A percentile compares a stretch with the other conserved stretches of the same genome.
phyloP scores from a whole-genome alignment of 2,329 filamentous ascomycete species.

The Dactylonectria macrodidyma region DNA sequence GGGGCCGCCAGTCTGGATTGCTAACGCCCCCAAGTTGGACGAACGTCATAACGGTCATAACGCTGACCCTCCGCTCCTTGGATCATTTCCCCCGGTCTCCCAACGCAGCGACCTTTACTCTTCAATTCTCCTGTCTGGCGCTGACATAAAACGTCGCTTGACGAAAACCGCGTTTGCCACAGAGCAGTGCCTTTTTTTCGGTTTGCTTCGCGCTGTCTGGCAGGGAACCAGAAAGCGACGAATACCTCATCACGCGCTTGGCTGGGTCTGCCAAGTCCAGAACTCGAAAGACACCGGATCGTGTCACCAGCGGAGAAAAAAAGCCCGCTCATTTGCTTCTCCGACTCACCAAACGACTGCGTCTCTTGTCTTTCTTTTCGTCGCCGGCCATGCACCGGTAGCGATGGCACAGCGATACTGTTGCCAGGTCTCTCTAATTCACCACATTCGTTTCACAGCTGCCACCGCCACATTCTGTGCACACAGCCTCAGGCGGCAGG shows the following conservation, averaged over 20 bases:
- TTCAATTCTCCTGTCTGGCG: slow-evolving; percentile 13
- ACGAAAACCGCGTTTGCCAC: slow-evolving; percentile 19
- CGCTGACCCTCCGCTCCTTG: slow-evolving; percentile 19
- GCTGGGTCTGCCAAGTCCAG: slow-evolving; percentile 21
- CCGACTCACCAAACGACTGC: slow-evolving; percentile 14
- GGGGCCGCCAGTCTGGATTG: slow-evolving; percentile 21
- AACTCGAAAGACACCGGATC: slow-evolving; percentile 20
- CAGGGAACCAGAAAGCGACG: slow-evolving; percentile 18
- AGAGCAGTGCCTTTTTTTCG: slow-evolving; percentile 16
- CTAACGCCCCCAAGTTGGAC: slow-evolving; percentile 21
- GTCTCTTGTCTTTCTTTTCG: slow-evolving; percentile 32
- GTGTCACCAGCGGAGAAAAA: slow-evolving; percentile 22
- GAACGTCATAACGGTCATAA: slow-evolving; percentile 33
- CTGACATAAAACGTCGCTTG: slow-evolving; percentile 10
- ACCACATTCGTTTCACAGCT: slow-evolving; percentile 21
- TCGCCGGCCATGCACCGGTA: slow-evolving; percentile 40
- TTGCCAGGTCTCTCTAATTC: slow-evolving; percentile 30
- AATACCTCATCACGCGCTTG: slow-evolving; percentile 17
- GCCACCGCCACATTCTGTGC: slow-evolving; percentile 39
- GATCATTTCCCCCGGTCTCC: slow-evolving; percentile 24
- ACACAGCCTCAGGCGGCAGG: slow-evolving; percentile 37
- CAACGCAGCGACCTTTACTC: slow-evolving; percentile 16
- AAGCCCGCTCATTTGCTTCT: slow-evolving; percentile 18
- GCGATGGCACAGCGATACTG: slow-evolving; percentile 46
- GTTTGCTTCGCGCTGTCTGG: slow-evolving; percentile 18